A percentile compares a stretch with the other conserved stretches of the same genome.
Conservation (phyloP, 148 eudicot species). For the Diospyros lotus region DNA sequence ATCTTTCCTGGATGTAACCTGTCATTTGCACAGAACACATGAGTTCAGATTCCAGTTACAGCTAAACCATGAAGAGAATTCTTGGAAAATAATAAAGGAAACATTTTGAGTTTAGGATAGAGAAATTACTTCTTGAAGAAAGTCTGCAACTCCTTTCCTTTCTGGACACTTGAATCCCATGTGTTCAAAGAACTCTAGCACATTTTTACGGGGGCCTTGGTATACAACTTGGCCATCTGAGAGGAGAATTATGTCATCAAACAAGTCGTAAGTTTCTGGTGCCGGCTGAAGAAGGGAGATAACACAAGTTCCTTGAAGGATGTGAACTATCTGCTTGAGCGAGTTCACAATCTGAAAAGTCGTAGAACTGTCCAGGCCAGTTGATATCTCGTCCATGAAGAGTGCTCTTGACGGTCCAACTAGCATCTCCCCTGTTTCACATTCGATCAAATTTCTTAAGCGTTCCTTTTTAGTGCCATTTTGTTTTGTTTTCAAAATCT, state of each 20-base stretch:
- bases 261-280: slow-evolving; percentile 35
- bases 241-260: slow-evolving; percentile 35
- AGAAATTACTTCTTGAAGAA: slow-evolving; percentile 29
- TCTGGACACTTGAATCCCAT: slow-evolving; percentile 39
- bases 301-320: slow-evolving; percentile 27
- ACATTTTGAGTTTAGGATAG: background rate
- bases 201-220: slow-evolving; percentile 31
- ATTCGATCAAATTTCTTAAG: background rate
- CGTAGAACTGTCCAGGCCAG: slow-evolving; percentile 38
- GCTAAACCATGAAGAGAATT: too few species aligned
- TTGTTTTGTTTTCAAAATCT: too few species aligned
- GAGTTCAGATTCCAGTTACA: background rate
- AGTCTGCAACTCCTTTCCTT: slow-evolving; percentile 36
- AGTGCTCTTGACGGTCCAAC: slow-evolving; percentile 37
- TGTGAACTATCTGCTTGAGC: slow-evolving; percentile 25
- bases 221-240: slow-evolving; percentile 32
- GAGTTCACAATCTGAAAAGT: slow-evolving; percentile 30
- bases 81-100: background rate
- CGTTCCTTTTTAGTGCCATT: too few species aligned
- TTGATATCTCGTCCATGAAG: slow-evolving; percentile 41
- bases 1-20: slow-evolving; percentile 51
- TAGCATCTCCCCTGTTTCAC: slow-evolving; percentile 32
- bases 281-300: slow-evolving; percentile 41
- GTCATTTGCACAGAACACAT: background rate
- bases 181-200: slow-evolving; percentile 32